Percentiles rank a stretch among this genome's conserved stretches.
These are phyloP conservation scores for Cydonia oblonga DNA, from an alignment of 331 rosid genomes.

Conservation along the genomic window DNA sequence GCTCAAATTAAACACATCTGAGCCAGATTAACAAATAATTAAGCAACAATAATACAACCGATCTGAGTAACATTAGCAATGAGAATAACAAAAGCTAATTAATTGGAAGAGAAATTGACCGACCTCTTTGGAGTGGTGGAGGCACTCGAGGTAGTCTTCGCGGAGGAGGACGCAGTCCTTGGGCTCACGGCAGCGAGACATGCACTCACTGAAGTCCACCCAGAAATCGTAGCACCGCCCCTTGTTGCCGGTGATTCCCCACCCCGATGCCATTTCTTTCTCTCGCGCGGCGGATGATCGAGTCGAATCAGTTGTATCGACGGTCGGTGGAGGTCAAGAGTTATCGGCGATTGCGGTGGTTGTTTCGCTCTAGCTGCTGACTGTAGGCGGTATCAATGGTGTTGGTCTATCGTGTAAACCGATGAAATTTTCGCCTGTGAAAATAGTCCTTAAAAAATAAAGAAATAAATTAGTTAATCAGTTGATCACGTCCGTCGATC, in stretches of 20 bases:
- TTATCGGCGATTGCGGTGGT: background rate
- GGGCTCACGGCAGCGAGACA: slow-evolving; percentile 94
- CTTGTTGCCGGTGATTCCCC: slow-evolving; percentile 95
- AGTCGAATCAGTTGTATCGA: background rate
- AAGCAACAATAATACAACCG: background rate
- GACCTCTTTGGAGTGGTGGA: slow-evolving; percentile 98
- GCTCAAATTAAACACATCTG: background rate
- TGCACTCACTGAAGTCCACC: slow-evolving; percentile 94
- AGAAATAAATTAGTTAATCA: background rate
- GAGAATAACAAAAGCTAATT: background rate
- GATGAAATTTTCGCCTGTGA: background rate
- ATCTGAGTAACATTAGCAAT: background rate
- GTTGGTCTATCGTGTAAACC: background rate
- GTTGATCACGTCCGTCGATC: background rate
- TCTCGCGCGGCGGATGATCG: background rate
- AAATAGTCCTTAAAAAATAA: background rate
- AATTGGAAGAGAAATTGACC: slow-evolving; percentile 25
- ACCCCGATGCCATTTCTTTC: slow-evolving; percentile 73
- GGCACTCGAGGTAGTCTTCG: slow-evolving; percentile 93
- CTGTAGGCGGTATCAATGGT: background rate
- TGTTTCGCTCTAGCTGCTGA: background rate
- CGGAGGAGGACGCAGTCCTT: slow-evolving; percentile 84
- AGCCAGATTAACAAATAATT: background rate
- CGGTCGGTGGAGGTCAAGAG: background rate
- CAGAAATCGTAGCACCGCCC: slow-evolving; percentile 99